These are phyloP conservation scores for Blastobotrys apis DNA, from an alignment of 1,139 yeast genomes.

Conservation along the genomic window DNA sequence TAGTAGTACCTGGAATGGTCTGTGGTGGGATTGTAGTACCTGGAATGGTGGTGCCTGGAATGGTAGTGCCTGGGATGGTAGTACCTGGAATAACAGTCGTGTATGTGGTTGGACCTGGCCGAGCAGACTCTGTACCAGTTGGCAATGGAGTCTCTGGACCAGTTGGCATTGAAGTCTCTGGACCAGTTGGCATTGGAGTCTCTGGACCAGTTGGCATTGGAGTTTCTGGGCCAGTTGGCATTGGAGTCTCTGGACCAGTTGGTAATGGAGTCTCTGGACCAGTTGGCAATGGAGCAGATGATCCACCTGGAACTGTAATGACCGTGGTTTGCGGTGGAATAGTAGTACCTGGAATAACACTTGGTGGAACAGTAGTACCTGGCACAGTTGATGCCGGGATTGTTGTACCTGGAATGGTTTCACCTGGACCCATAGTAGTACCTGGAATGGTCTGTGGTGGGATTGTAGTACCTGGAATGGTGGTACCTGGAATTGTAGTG, in stretches of 20 bases:
- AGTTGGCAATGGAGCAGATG: neutral
- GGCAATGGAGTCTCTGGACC: no score
- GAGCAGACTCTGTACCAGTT: no score
- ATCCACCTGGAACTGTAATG: constrained; percentile 1
- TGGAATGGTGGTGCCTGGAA: constrained; percentile 7
- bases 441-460: constrained; percentile 19
- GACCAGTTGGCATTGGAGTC: no score
- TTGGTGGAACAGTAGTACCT: constrained; percentile 14
- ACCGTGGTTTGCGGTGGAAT: constrained; percentile 17
- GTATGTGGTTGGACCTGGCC: no score
- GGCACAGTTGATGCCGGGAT: constrained; percentile 18
- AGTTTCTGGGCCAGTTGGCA: constrained; percentile 17
- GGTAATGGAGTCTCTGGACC: neutral
- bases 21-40: constrained; percentile 5
- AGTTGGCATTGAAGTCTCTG: no score
- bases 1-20: constrained; percentile 9
- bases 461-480: no score
- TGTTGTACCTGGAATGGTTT: constrained; percentile 18
- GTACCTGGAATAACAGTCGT: constrained; percentile 19
- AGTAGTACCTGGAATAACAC: constrained; percentile 16
- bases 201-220: constrained; percentile 18
- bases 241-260: constrained; percentile 12
- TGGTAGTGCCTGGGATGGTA: constrained; percentile 19
- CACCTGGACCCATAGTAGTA: constrained; percentile 18
- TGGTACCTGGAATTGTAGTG: no score